phyloP scores from a whole-genome alignment of 2,329 filamentous ascomycete species.

The Neonectria sp. region DNA sequence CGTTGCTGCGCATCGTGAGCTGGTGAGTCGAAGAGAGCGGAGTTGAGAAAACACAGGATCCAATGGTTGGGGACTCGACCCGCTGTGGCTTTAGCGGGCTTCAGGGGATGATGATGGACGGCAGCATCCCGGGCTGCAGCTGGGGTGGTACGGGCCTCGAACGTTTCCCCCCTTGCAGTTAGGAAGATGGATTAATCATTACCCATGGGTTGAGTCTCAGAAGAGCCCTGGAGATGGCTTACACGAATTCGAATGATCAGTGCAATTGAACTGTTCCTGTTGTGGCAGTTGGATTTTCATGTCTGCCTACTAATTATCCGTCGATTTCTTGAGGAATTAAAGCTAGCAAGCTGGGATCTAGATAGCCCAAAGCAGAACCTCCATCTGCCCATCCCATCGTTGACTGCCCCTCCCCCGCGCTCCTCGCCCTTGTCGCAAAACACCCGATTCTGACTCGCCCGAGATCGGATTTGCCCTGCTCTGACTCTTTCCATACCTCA shows the following conservation, averaged over 20 bases:
- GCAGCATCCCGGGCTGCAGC: conserved; percentile 5
- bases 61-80: conserved; percentile 5
- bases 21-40: neutral
- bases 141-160: conserved; percentile 1
- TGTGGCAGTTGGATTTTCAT: neutral
- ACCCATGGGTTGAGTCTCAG: conserved; percentile 41
- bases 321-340: neutral
- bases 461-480: conserved; percentile 31
- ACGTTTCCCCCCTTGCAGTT: neutral
- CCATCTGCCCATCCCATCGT: neutral
- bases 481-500: conserved; percentile 29
- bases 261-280: conserved; percentile 32
- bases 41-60: conserved; percentile 3
- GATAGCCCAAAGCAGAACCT: conserved; percentile 9
- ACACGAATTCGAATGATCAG: neutral
- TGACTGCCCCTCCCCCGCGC: conserved; percentile 38
- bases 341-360: neutral
- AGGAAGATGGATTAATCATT: conserved; percentile 43
- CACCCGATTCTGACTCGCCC: conserved; percentile 12
- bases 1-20: neutral
- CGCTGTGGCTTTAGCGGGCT: conserved; percentile 19
- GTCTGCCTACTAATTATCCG: neutral
- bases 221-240: neutral
- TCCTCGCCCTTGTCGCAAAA: too few species aligned
- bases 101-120: conserved; percentile 4